Evolutionary conservation across 129 eudicot genomes (phyloP).

Genomic region (Lonicera japonica): DNA sequence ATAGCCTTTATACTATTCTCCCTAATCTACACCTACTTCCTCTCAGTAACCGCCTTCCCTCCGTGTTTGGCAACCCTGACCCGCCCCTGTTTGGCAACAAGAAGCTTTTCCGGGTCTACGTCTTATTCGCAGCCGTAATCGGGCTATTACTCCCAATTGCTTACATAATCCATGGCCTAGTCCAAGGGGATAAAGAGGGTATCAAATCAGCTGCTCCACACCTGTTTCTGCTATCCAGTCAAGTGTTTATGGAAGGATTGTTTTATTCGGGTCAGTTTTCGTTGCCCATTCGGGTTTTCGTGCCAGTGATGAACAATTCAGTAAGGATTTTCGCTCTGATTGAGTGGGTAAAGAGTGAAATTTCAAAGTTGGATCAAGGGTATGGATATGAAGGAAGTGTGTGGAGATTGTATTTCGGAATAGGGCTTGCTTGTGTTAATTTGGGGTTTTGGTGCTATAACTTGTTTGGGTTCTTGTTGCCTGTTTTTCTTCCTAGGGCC

Average conservation of each 20-base stretch:
- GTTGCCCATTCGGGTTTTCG: slow-evolving; percentile 62
- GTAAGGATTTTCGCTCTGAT: slow-evolving; percentile 42
- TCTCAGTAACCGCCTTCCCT: slow-evolving; percentile 66
- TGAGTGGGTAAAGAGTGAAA: slow-evolving; percentile 67
- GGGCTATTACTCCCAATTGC: slow-evolving; percentile 65
- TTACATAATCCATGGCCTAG: slow-evolving; percentile 58
- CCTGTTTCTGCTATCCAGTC: slow-evolving; percentile 63
- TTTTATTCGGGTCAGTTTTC: slow-evolving; percentile 50
- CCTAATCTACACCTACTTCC: slow-evolving; percentile 50
- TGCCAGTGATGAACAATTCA: slow-evolving; percentile 70
- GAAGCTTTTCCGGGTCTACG: slow-evolving; percentile 30
- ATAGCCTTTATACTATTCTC: slow-evolving; percentile 52
- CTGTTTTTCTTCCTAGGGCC: slow-evolving; percentile 57
- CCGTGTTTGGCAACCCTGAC: not conserved
- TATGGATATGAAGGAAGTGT: slow-evolving; percentile 17
- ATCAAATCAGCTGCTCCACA: slow-evolving; percentile 78
- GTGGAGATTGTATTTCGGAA: slow-evolving; percentile 50
- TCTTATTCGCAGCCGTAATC: slow-evolving; percentile 28
- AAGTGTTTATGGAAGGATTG: slow-evolving; percentile 72
- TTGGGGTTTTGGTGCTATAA: slow-evolving; percentile 68
- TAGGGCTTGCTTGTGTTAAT: slow-evolving; percentile 53
- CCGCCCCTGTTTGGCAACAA: slow-evolving; percentile 25
- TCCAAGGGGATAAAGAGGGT: slow-evolving; percentile 59
- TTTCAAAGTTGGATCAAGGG: slow-evolving; percentile 28
- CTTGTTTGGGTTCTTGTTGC: slow-evolving; percentile 80